phyloP scores from a whole-genome alignment of 257 asterid species.

The Mentha longifolia region DNA sequence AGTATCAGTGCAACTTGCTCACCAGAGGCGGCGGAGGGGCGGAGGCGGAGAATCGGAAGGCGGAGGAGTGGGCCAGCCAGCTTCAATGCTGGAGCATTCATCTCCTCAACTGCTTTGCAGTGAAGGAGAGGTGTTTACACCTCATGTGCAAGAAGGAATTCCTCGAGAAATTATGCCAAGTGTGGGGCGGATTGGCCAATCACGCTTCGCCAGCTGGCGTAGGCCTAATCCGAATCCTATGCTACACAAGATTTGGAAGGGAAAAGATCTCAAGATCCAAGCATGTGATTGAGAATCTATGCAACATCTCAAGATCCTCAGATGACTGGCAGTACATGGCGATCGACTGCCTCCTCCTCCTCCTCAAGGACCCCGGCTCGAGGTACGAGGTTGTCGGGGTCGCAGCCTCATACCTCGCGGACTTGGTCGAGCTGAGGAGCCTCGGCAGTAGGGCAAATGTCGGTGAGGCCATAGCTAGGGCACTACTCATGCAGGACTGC shows the following conservation, averaged over 20 bases:
- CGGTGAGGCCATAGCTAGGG: slow-evolving; percentile 60
- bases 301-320: slow-evolving; percentile 70
- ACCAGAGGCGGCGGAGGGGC: slow-evolving; percentile 70
- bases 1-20: slow-evolving; percentile 60
- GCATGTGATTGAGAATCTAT: slow-evolving; percentile 55
- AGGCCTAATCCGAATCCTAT: slow-evolving; percentile 67
- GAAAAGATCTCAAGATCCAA: slow-evolving; percentile 48
- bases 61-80: slow-evolving; percentile 93
- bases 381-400: slow-evolving; percentile 47
- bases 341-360: slow-evolving; percentile 75
- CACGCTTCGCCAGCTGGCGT: slow-evolving; percentile 70
- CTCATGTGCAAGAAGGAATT: slow-evolving; percentile 61
- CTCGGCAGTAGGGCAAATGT: slow-evolving; percentile 58
- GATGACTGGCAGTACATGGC: slow-evolving; percentile 92
- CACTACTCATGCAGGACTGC: slow-evolving; percentile 42
- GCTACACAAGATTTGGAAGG: slow-evolving; percentile 68
- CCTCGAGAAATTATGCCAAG: slow-evolving; percentile 52
- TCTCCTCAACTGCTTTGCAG: slow-evolving; percentile 76
- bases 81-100: slow-evolving; percentile 84
- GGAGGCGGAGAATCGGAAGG: slow-evolving; percentile 69
- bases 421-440: slow-evolving; percentile 60
- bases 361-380: slow-evolving; percentile 64
- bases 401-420: slow-evolving; percentile 50
- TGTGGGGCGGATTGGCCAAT: slow-evolving; percentile 81
- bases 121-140: slow-evolving; percentile 55